These are phyloP conservation scores for Tolypocladium cylindrosporum DNA, from an alignment of 2,329 filamentous ascomycete genomes.

Conservation along the genomic window DNA sequence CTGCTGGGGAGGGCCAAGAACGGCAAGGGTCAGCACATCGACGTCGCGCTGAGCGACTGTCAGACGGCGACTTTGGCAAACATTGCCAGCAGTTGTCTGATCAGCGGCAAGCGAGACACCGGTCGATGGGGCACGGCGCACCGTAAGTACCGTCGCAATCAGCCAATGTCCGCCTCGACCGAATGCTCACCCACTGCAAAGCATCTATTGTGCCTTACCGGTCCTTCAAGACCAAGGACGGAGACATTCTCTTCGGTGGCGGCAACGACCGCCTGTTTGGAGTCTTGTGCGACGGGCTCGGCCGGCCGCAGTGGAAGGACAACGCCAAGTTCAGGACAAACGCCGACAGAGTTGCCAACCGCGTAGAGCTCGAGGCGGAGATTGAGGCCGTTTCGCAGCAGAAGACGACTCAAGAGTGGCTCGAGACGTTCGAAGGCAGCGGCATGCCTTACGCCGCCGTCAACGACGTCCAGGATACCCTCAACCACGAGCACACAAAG, in stretches of 20 bases:
- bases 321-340: constrained; percentile 53
- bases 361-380: constrained; percentile 63
- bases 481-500: constrained; percentile 75
- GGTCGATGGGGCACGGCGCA: constrained; percentile 96
- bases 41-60: constrained; percentile 84
- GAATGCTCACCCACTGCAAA: constrained; percentile 28
- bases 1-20: constrained; percentile 66
- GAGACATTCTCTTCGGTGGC: constrained; percentile 60
- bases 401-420: constrained; percentile 81
- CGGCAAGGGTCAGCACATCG: constrained; percentile 81
- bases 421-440: constrained; percentile 75
- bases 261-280: constrained; percentile 64
- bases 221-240: constrained; percentile 66
- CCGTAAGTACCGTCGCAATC: constrained; percentile 42
- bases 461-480: constrained; percentile 79
- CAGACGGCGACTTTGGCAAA: constrained; percentile 94
- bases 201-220: constrained; percentile 96
- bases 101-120: constrained; percentile 77
- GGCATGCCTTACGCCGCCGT: constrained; percentile 90
- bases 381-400: constrained; percentile 68
- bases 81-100: constrained; percentile 82
- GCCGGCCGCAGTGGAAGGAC: constrained; percentile 47
- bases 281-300: constrained; percentile 51
- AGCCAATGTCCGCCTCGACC: neutral
- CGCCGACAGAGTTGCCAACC: constrained; percentile 54